Base-by-base conservation (phyloP, 1,139 yeast genomes). In the Candida sanyaensis region DNA sequence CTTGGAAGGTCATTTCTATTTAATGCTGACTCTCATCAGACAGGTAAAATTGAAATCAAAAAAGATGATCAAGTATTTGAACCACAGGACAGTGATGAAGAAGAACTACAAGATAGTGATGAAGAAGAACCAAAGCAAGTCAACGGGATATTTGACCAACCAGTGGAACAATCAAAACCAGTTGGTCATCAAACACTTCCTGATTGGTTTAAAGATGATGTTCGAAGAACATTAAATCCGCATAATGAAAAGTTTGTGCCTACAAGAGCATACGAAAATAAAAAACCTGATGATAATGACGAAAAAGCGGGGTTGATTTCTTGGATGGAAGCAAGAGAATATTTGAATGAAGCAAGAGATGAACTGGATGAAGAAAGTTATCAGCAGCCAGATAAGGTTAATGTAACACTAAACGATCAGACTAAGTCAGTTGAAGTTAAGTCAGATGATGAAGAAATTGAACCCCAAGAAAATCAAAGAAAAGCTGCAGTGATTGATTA, bases 281-380 rank as follows among this genome's bases (percentile, higher is more conserved):
- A 48, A 45, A 45, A 41, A 9, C 12, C 45, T 2, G 51, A 54
- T n/a, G 62, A 69, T 3, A 78, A 69, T 37, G 82, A 79, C 44
- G 79, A 77, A 49, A 70, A 68, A 36, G 77, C 75, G 0, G 84
- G 84, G 0, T 61, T 80, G 48, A 68, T 79, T 11, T 67, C 81
- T 0, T 79, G 80, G 77, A 63, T 62, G 32, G 82, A 77, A 45
- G 78, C 79, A 1, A 69, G 66, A 44, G 61, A 59, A 24, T 41
- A 47, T 45, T 40, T 53, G 34, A 50, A 48, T 29, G 45, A 49
- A 17, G 50, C 49, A 12, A 46, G 43, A 7, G 45, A 44, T 5
- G 30, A 27, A 9, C 38, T 23, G 10, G 48, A 41, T 11, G 42
- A 41, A 2, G 52, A 46, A 11, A 54, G 4, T 23, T 17, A 17